These are phyloP conservation scores for Asclepias syriaca DNA, from an alignment of 257 asterid genomes.

Conservation along the genomic window DNA sequence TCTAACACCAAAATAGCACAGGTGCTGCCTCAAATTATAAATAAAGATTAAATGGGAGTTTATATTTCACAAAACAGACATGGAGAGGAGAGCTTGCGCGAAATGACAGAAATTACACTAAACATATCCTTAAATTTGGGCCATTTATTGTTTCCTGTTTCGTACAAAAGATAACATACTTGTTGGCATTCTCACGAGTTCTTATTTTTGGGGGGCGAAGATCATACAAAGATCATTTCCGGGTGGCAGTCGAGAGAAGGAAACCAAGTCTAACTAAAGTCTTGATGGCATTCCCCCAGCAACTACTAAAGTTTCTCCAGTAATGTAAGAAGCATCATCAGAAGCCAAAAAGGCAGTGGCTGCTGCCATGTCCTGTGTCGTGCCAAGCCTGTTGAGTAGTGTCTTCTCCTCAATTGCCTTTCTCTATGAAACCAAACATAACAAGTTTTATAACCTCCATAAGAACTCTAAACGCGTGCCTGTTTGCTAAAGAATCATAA, in stretches of 20 bases:
- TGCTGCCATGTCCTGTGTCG: slow-evolving; percentile 79
- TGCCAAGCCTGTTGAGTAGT: slow-evolving; percentile 65
- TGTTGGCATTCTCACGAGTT: background rate
- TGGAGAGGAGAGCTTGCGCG: no score
- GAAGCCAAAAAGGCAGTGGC: slow-evolving; percentile 86
- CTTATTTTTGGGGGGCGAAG: background rate
- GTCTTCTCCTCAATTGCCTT: slow-evolving; percentile 57
- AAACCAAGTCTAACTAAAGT: slow-evolving; percentile 29
- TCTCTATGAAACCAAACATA: slow-evolving; percentile 34
- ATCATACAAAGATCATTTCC: background rate
- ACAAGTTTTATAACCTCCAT: background rate
- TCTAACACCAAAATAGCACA: no score
- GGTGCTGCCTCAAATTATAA: no score
- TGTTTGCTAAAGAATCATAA: background rate
- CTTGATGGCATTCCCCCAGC: slow-evolving; percentile 84
- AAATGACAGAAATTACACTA: background rate
- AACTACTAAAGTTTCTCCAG: slow-evolving; percentile 75
- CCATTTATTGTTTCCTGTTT: background rate
- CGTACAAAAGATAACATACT: background rate
- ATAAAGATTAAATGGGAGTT: no score
- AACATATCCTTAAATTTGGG: background rate
- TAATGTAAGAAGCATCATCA: slow-evolving; percentile 78
- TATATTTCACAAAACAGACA: no score
- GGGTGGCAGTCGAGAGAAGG: background rate
- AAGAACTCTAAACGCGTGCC: background rate